Evolutionary conservation across 441 rosid genomes (phyloP), one percentile per base, ranked within the genome.

Genomic region (Bocquillonia castaneifolia): DNA sequence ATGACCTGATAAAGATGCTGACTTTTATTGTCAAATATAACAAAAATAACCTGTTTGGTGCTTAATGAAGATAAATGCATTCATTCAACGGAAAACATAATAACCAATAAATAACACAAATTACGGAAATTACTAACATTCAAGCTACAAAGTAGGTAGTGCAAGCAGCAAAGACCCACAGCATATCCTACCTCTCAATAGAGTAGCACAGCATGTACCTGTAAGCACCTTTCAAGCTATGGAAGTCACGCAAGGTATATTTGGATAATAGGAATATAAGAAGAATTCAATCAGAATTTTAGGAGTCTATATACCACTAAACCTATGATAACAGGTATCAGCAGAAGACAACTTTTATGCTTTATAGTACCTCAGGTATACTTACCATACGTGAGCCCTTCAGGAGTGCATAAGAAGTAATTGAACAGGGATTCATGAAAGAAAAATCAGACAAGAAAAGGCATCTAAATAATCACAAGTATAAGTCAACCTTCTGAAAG

Each of bases 151-250:
- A 69, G 86, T 76, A 77, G 83, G 80, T 64, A 77, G 73, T 71
- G 82, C 83, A 79, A 81, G 82, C 83, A 79, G 83, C 76, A 77
- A 83, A 77, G 82, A 79, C 71, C 82, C 83, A 79, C 75, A 82
- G 82, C 83, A 81, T 71, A 73, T 77, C 78, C 86, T 82, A 85
- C 84, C 85, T 79, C 83, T 80, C 88, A 82, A 80, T 52, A 80
- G 74, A 72, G 82, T 68, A 80, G 81, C 82, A 81, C 73, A 60
- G 79, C 81, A 80, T 64, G 83, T 74, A 85, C 82, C 85, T 80
- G 81, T 82, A 77, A 79, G 81, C 79, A 77, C 78, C 83, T 81
- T 79, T 60, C 59, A 78, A 74, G 78, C 86, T 80, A 79, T 51
- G 80, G 82, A 77, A 65, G 79, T 77, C 81, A 68, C 55, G 50